These are phyloP conservation scores for Claviceps sorghi DNA, from an alignment of 2,329 filamentous ascomycete species.

Conservation along the genomic window DNA sequence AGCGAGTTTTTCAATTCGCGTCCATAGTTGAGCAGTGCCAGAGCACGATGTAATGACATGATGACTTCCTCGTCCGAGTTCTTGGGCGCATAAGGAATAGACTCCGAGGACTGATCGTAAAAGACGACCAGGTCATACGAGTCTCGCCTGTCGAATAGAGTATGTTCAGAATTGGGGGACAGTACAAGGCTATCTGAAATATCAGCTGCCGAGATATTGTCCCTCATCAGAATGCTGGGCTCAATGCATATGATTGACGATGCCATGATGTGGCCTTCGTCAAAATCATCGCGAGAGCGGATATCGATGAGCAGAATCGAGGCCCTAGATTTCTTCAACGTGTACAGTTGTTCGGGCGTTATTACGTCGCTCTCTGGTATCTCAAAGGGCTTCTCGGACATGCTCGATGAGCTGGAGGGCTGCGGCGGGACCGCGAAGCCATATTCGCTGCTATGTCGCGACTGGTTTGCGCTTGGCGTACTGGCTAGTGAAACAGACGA, in stretches of 20 bases:
- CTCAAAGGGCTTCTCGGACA: conserved; percentile 28
- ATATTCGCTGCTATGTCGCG: conserved; percentile 19
- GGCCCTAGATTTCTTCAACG: conserved; percentile 44
- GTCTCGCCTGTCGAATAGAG: conserved; percentile 56
- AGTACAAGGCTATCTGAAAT: conserved; percentile 56
- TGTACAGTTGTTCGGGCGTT: conserved; percentile 53
- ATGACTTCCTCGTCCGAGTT: conserved; percentile 39
- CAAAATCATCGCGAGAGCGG: conserved; percentile 63
- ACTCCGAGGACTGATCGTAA: conserved; percentile 59
- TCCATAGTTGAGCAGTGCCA: conserved; percentile 71
- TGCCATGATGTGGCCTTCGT: conserved; percentile 77
- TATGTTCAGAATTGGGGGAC: conserved; percentile 58
- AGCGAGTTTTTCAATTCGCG: conserved; percentile 60
- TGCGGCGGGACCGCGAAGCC: conserved; percentile 15
- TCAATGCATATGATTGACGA: conserved; percentile 82
- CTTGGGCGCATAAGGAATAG: conserved; percentile 25
- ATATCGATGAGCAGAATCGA: conserved; percentile 78
- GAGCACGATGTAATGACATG: conserved; percentile 58
- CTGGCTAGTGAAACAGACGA: conserved; percentile 29
- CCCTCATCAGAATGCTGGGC: conserved; percentile 55
- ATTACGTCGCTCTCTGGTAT: conserved; percentile 44
- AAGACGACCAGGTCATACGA: conserved; percentile 80
- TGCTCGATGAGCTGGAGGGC: conserved; percentile 13
- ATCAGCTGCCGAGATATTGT: conserved; percentile 47
- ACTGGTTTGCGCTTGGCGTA: conserved; percentile 14